Evolutionary conservation across 1,139 yeast species (phyloP), one percentile per base, ranked within the genome.

Genomic region (Yamadazyma conglobata): DNA sequence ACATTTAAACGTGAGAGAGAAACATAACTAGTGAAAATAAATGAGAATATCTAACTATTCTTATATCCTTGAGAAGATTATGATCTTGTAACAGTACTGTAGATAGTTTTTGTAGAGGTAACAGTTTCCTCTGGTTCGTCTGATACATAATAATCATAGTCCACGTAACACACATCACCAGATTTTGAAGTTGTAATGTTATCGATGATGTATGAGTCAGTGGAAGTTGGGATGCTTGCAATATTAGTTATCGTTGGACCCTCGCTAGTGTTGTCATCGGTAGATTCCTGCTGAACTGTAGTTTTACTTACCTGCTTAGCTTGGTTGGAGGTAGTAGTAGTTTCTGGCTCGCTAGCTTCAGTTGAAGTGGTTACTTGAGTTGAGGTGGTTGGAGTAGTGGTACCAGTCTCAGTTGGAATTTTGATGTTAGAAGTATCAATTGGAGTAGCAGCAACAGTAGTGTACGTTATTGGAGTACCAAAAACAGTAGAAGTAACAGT

Each of bases 401-500:
- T 15, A 6, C 24, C 19, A 22, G 42, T 39, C 10, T 25, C 32
- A 28, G 36, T 27, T 10, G 46, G 46, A 10, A 40, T 31, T 23
- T 35, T 31, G 18, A 40, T 28, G 19, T 38, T 23, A 3, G 34
- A 25, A 15, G 42, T 42, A 32, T 40, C 44, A 34, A 60, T 48
- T 32, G 70, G 66, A 18, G 67, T 58, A 16, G 58, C 44, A 10
- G 63, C 64, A 29, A 63, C 64, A 9, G 70, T 64, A 15, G 66
- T 56, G 43, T 44, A 65, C 18, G 68, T 62, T 25, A 51, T 43
- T n/a, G 64, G 61, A 14, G 56, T 48, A 16, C 73, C 73, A 37
- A 59, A 58, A 12, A 67, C 59, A 10, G 72, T 65, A 3, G 64
- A 56, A 6, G 72, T 67, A 25, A 61, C 67, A 6, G 74, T 68